Conservation (phyloP, 2,329 filamentous ascomycete species). For the Pseudovirgaria hyperparasitica region DNA sequence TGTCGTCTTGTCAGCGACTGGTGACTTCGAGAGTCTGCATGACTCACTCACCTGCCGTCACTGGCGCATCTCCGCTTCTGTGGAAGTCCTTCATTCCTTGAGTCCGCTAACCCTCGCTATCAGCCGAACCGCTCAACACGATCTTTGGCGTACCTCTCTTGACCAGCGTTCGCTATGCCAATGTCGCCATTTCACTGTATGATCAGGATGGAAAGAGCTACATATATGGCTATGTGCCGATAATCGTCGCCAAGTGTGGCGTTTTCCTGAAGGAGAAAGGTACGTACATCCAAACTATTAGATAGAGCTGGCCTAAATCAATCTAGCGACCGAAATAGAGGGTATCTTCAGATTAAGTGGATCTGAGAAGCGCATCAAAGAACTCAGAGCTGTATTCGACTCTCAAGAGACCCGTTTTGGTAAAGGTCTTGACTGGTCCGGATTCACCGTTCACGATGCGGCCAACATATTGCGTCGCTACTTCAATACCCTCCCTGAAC, state of each 20-base stretch:
- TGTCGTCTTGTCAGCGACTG: conserved; percentile 1
- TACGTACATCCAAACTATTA: conserved; percentile 40
- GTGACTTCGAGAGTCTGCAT: conserved; percentile 7
- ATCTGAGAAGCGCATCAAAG: conserved; percentile 96
- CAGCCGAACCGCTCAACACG: conserved; percentile 44
- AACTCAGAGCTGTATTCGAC: conserved; percentile 82
- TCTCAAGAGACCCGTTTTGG: conserved; percentile 82
- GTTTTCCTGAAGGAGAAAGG: conserved; percentile 97
- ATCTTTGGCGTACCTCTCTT: conserved; percentile 93
- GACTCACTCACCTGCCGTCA: too few relatives aligned
- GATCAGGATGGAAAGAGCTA: conserved; percentile 90
- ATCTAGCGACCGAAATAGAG: conserved; percentile 76
- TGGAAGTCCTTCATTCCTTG: conserved; percentile 11
- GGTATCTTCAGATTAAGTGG: conserved; percentile 94
- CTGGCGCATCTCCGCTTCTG: conserved; percentile 10
- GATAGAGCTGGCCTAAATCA: conserved; percentile 9
- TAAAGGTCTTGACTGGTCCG: conserved; percentile 92
- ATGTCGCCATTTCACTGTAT: conserved; percentile 91
- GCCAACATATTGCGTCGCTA: conserved; percentile 93
- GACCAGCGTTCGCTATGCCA: conserved; percentile 92
- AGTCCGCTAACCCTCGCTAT: conserved; percentile 11
- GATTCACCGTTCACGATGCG: conserved; percentile 96
- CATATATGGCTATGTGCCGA: conserved; percentile 96
- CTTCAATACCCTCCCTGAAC: conserved; percentile 90
- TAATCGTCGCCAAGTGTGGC: conserved; percentile 95